phyloP scores from a whole-genome alignment of 768 basidiomycete species.

The Panaeolus papilionaceus region DNA sequence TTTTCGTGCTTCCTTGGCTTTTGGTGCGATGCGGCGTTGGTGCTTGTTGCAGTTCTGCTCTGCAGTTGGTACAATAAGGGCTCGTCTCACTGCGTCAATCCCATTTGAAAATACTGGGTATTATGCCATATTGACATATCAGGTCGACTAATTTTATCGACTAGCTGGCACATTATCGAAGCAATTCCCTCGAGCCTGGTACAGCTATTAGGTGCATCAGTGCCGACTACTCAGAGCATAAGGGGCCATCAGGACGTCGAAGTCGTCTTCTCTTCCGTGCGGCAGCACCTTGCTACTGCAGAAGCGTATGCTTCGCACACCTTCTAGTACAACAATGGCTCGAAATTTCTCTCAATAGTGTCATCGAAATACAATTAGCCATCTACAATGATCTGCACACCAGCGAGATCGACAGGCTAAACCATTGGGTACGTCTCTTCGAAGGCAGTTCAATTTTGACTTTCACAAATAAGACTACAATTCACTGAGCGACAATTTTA shows the following conservation, averaged over 20 bases:
- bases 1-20: not conserved
- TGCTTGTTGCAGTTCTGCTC: not conserved
- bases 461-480: not conserved
- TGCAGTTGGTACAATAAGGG: no score
- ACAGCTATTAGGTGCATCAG: not conserved
- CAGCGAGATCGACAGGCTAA: not conserved
- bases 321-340: not conserved
- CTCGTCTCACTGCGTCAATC: no score
- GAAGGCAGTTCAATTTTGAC: not conserved
- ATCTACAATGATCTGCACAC: not conserved
- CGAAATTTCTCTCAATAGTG: not conserved
- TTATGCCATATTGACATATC: no score
- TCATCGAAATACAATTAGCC: not conserved
- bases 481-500: no score
- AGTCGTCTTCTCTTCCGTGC: not conserved
- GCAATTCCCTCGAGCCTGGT: not conserved
- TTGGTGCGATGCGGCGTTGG: not conserved
- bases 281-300: not conserved
- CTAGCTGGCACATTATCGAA: no score
- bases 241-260: constrained; percentile 6
- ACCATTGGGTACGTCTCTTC: not conserved
- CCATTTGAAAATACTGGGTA: no score
- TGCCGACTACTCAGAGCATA: not conserved
- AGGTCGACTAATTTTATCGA: no score
- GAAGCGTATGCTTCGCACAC: not conserved